These are phyloP conservation scores for Camellia sinensis DNA, from an alignment of 148 eudicot species.

Conservation along the genomic window DNA sequence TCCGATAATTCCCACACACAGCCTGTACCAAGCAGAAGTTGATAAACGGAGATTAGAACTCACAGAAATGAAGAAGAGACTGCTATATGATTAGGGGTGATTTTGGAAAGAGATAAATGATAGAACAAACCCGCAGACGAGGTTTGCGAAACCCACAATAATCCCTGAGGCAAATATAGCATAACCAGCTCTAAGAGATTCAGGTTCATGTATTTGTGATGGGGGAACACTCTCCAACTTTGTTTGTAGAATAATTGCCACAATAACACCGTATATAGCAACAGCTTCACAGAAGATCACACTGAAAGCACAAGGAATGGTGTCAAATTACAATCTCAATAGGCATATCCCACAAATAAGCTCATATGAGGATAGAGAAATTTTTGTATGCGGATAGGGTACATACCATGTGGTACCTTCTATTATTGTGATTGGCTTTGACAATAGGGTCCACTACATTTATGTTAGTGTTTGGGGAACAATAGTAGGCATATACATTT, in stretches of 20 bases:
- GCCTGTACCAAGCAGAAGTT: conserved; percentile 34
- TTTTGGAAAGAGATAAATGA: neutral
- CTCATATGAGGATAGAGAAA: neutral
- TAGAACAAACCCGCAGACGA: conserved; percentile 82
- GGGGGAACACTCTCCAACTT: conserved; percentile 89
- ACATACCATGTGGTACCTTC: too few relatives aligned
- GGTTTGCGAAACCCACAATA: conserved; percentile 96
- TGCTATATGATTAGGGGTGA: neutral
- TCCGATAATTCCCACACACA: conserved; percentile 96
- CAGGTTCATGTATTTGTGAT: conserved; percentile 58
- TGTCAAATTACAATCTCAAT: neutral
- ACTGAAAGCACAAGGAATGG: conserved; percentile 35
- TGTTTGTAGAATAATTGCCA: conserved; percentile 95
- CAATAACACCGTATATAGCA: conserved; percentile 98
- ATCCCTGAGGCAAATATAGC: conserved; percentile 94
- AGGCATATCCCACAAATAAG: too few relatives aligned
- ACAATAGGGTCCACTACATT: too few relatives aligned
- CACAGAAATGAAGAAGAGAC: neutral
- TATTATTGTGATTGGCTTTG: too few relatives aligned
- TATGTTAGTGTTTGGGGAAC: too few relatives aligned
- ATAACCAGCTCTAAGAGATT: conserved; percentile 95
- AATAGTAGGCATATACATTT: too few relatives aligned
- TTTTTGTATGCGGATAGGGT: too few relatives aligned
- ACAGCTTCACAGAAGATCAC: conserved; percentile 99
- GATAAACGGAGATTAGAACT: neutral